phyloP scores from a whole-genome alignment of 768 basidiomycete species.

The Kwoniella newhampshirensis region DNA sequence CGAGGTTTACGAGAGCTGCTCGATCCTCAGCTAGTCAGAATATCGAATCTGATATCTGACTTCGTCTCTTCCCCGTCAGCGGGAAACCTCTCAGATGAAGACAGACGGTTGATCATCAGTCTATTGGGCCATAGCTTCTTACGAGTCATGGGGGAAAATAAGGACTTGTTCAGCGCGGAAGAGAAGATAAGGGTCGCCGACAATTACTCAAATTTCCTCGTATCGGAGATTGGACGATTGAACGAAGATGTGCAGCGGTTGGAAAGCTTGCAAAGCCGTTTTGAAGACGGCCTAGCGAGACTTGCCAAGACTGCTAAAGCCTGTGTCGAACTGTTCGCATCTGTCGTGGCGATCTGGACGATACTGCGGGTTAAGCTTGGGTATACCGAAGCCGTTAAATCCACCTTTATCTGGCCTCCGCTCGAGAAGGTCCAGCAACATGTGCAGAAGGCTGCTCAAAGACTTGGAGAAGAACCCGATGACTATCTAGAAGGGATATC shows the following conservation, averaged over 20 bases:
- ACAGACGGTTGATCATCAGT: conserved; percentile 2
- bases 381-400: not conserved
- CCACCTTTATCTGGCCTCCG: too few species aligned
- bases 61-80: not conserved
- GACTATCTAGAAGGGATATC: too few species aligned
- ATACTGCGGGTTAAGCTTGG: conserved; percentile 8
- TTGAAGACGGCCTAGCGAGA: conserved; percentile 1
- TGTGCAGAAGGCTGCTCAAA: too few species aligned
- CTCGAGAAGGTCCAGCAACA: too few species aligned
- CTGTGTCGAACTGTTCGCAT: not conserved
- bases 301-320: not conserved
- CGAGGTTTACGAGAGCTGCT: conserved; percentile 5
- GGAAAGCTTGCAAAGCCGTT: too few species aligned
- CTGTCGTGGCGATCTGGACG: conserved; percentile 26
- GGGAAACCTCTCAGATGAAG: not conserved
- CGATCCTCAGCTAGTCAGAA: conserved; percentile 7
- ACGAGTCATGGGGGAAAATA: not conserved
- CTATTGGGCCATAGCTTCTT: conserved; percentile 13
- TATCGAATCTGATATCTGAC: not conserved
- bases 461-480: too few species aligned
- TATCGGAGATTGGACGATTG: not conserved
- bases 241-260: not conserved
- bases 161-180: not conserved
- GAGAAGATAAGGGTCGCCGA: not conserved
- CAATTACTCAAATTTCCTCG: conserved; percentile 11